Base-by-base conservation (phyloP, 371 early-diverging fungal species). In the Nosema muscidifuracis region DNA sequence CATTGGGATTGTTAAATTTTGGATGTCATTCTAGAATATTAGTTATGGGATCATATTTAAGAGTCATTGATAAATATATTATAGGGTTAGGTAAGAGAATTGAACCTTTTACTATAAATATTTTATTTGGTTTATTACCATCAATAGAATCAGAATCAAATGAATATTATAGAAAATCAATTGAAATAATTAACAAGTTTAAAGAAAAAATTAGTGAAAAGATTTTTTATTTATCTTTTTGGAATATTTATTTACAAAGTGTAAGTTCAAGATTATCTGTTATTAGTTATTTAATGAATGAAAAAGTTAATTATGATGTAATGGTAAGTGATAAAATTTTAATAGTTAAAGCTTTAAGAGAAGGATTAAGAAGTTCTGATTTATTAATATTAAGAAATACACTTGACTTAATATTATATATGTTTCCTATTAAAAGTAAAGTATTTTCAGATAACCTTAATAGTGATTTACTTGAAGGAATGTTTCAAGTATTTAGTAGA, bases 1-100 rank as follows among this genome's bases (percentile, higher is more conserved):
- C 75, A 0, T 34, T 77, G 9, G 81, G 81, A 3, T 64, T 82
- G 9, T 82, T 80, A 38, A 65, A 44, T 0, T 82, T 77, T 71
- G 62, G 66, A 9, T 36, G 53, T 15, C 64, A 78, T 36, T 72
- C 75, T 2, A 67, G 63, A 42, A 67, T 80, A 9, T 36, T 78
- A 31, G 77, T 73, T 13, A 65, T 67, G 24, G 33, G 57, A 9
- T 36, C 51, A 16, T 80, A 77, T 57, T 26, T 82, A 16, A 77
- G 75, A n/a, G 26, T 80, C 12, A 40, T 82, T 26, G 69, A 74
- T 36, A 69, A 43, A 34, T 77, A 47, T 51, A 78, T 74, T 61
- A 56, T 65, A 26, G 56, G 33, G 24, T 51, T 57, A 55, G 67
- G 43, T 30, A 61, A 22, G 43, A 57, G 50, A 51, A 33, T 65